Conservation (phyloP, 1,284 basidiomycete species). For the Paramarasmius palmivorus region DNA sequence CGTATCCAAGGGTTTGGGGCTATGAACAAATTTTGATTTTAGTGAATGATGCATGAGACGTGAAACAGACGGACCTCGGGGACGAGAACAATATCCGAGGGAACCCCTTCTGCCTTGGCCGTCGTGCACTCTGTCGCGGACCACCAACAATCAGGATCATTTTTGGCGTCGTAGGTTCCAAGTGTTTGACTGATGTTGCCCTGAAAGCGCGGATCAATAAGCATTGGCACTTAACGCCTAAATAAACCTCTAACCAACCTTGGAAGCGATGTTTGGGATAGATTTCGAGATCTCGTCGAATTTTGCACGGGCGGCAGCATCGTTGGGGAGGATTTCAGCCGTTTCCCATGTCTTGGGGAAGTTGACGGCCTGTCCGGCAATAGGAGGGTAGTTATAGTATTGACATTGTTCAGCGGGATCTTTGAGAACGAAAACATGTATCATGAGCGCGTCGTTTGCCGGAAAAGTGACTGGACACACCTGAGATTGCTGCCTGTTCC, state of each 20-base stretch:
- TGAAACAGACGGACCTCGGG: background rate
- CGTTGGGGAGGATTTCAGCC: background rate
- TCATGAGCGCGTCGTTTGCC: no score
- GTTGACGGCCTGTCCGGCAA: background rate
- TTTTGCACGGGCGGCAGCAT: background rate
- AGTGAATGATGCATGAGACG: background rate
- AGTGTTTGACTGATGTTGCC: background rate
- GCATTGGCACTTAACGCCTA: no score
- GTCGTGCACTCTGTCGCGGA: background rate
- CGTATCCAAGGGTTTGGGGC: constrained; percentile 63
- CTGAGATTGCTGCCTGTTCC: no score
- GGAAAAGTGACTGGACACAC: no score
- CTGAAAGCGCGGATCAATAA: no score
- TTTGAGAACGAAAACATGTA: no score
- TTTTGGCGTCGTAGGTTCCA: no score
- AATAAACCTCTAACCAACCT: background rate
- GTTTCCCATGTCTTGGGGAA: background rate
- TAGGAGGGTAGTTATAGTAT: constrained; percentile 1
- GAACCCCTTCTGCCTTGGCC: background rate
- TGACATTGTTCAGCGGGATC: background rate
- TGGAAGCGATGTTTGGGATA: background rate
- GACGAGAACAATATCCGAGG: background rate
- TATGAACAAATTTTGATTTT: constrained; percentile 15
- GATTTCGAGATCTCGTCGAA: background rate
- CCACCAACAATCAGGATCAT: constrained; percentile 3